These are phyloP conservation scores for Phytophthora pini DNA, from an alignment of 352 stramenopile genomes.

Conservation along the genomic window DNA sequence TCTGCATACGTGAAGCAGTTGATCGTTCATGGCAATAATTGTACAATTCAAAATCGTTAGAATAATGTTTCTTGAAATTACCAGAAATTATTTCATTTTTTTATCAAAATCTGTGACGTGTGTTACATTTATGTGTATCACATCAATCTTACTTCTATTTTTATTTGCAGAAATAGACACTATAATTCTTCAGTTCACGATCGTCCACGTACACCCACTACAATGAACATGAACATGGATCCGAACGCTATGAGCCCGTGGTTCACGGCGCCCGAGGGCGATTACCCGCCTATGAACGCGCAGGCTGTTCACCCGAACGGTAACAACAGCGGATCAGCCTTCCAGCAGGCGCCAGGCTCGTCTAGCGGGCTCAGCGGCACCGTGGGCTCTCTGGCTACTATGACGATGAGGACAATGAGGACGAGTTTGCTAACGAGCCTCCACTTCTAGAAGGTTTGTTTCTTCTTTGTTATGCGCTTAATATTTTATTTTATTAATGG, in stretches of 20 bases:
- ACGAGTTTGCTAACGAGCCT: constrained; percentile 96
- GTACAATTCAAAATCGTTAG: no score
- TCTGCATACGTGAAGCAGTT: not conserved
- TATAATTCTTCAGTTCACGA: constrained; percentile 1
- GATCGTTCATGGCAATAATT: no score
- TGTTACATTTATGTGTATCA: constrained; percentile 5
- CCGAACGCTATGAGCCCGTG: constrained; percentile 69
- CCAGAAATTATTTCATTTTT: no score
- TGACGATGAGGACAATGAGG: constrained; percentile 52
- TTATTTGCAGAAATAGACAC: not conserved
- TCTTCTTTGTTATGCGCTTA: constrained; percentile 11
- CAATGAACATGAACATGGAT: constrained; percentile 86
- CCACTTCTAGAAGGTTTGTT: constrained; percentile 92
- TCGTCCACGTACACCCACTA: constrained; percentile 20
- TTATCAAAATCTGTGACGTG: constrained; percentile 6
- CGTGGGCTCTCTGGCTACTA: constrained; percentile 32
- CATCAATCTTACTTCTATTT: not conserved
- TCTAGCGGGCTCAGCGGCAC: constrained; percentile 33
- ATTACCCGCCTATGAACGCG: constrained; percentile 48
- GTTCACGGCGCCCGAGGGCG: constrained; percentile 63
- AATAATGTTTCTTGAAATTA: no score
- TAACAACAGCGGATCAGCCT: constrained; percentile 23
- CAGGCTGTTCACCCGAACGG: constrained; percentile 27
- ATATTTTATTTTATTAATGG: constrained; percentile 3
- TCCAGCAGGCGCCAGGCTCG: constrained; percentile 32